Base-by-base conservation (phyloP, 257 asterid species). In the Solanum clarkiae region DNA sequence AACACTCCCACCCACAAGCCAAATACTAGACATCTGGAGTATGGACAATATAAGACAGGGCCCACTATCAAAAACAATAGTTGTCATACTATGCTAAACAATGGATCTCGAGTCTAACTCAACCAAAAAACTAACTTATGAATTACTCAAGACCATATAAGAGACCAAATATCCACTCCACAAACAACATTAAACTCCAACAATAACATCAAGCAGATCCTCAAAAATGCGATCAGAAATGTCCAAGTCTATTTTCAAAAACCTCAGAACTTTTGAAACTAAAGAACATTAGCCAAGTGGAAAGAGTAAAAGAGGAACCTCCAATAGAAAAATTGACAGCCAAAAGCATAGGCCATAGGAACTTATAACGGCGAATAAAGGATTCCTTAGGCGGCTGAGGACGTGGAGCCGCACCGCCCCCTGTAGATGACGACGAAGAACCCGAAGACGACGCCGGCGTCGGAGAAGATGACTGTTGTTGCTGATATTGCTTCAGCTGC, bases 271-370 rank as follows among this genome's bases (percentile, higher is more conserved):
- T 26, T 74, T 24, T 36, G 42, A 36, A 32, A 74, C 47, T n/a
- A 47, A 45, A 29, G 32, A 9, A 40, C 40, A 45, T 72, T 12
- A 29, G 7, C n/a, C 81, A 74, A 49, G 36, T 32, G 36, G 36
- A 32, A 32, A 20, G n/a, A 24, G 17, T 20, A 14, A 65, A 42
- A 32, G 54, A 40, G 32, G 47, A 26, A 96, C 99, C 98, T 94
- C 99, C 98, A 56, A 91, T 89, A 45, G 93, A 36, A 89, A 96
- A 89, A 88, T 95, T 94, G 89, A 93, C 94, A 55, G 89, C 95
- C 94, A 96, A 83, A 54, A 94, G 93, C 86, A 94, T 90, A 77
- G 98, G 95, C 94, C 93, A 90, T 44, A 93, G 70, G 86, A 90
- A 93, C 93, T 86, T 94, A 83, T 91, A 93, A 55, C 98, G 97